Evolutionary conservation across 2,329 filamentous ascomycete species (phyloP).

Genomic region (Cladosporium sp.): DNA sequence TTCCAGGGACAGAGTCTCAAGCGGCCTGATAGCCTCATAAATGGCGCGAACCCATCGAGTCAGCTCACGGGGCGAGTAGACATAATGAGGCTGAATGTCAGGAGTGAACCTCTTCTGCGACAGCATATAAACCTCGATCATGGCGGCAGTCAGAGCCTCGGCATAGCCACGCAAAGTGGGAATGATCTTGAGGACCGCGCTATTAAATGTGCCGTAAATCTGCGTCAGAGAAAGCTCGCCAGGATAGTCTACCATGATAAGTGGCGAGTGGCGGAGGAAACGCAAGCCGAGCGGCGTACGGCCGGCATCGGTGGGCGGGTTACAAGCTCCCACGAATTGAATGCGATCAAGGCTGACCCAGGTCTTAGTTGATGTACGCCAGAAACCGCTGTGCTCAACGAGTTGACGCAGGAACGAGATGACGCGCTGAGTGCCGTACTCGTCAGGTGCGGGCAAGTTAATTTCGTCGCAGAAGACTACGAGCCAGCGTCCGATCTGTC

Average conservation of each 20-base stretch:
- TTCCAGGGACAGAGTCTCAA: slow-evolving; percentile 83
- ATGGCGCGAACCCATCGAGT: slow-evolving; percentile 97
- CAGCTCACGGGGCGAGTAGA: slow-evolving; percentile 97
- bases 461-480: slow-evolving; percentile 99
- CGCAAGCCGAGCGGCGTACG: slow-evolving; percentile 89
- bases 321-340: slow-evolving; percentile 98
- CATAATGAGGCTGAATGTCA: slow-evolving; percentile 96
- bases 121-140: slow-evolving; percentile 94
- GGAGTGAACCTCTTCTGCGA: slow-evolving; percentile 94
- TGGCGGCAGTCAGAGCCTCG: slow-evolving; percentile 88
- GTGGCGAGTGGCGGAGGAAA: slow-evolving; percentile 93
- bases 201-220: slow-evolving; percentile 98
- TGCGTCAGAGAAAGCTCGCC: slow-evolving; percentile 91
- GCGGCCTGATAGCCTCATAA: slow-evolving; percentile 90
- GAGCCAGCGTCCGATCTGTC: slow-evolving; percentile 94
- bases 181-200: slow-evolving; percentile 92
- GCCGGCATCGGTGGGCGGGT: slow-evolving; percentile 94
- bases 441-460: slow-evolving; percentile 95
- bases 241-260: slow-evolving; percentile 99
- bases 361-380: slow-evolving; percentile 93
- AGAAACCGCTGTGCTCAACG: slow-evolving; percentile 98
- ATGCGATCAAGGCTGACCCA: slow-evolving; percentile 98
- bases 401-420: slow-evolving; percentile 97
- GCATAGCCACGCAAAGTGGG: slow-evolving; percentile 92
- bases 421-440: slow-evolving; percentile 93